Evolutionary conservation across 306 rosid species (phyloP), one percentile per base, ranked within the genome.

Genomic region (Lathyrus aphaca): DNA sequence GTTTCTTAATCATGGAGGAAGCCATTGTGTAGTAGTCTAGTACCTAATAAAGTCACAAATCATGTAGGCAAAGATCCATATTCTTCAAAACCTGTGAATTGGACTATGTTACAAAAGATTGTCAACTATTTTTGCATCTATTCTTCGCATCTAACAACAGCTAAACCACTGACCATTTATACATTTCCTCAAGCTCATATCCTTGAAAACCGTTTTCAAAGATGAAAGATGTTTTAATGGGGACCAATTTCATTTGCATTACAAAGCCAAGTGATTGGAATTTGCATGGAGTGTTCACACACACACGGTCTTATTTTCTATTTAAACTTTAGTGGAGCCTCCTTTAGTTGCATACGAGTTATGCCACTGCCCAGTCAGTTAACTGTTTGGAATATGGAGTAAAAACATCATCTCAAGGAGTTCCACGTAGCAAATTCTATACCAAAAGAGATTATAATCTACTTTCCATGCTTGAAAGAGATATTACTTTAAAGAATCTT

Each of bases 381-480:
- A 16, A 63, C 63, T 23, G 40, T 23, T 38, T 38, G 54, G 0
- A 25, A 50, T 49, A n/a, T 50, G 4, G 18, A 62, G 63, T 56
- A 4, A 23, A 58, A 76, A 61, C 70, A 4, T 18, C 23, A 27
- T 56, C 74, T 39, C 46, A 61, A 40, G 57, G 48, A 76, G 39
- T 61, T 51, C 19, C n/a, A 8, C 9, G 9, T 30, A 40, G 53
- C 10, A 40, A 49, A 42, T 51, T 21, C 50, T 39, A 50, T 39
- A 39, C 13, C 12, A 12, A 45, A 51, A 42, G 48, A 76, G 57
- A 68, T 76, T 65, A 35, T 21, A 4, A 37, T 76, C 32, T 25
- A 27, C 8, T 76, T 60, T 75, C 43, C 50, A 56, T 42, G 64
- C 69, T 72, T 50, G 68, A 32, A 77, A 56, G 30, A 55, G 38